Percentiles rank a stretch among this genome's conserved stretches.
Conservation (phyloP, 1,284 basidiomycete genomes). For the Cutaneotrichosporon sp. region DNA sequence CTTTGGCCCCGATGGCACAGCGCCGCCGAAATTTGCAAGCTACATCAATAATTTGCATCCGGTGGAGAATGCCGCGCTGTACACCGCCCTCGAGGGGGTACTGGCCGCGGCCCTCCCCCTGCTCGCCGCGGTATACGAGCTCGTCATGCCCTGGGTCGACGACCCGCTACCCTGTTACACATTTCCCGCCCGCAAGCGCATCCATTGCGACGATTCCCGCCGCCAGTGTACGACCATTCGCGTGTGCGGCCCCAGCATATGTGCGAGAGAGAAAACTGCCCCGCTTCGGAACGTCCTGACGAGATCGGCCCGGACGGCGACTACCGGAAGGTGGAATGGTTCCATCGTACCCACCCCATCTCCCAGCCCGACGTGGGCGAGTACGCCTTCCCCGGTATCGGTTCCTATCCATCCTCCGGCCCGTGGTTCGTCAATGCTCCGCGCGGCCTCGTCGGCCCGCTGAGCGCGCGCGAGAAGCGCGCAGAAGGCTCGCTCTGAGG, state of each 20-base stretch:
- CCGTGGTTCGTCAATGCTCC: no score
- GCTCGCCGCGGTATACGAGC: not conserved
- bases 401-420: no score
- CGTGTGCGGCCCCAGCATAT: not conserved
- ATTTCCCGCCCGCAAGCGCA: not conserved
- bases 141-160: not conserved
- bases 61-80: not conserved
- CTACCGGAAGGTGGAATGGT: no score
- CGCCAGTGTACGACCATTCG: not conserved
- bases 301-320: no score
- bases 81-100: not conserved
- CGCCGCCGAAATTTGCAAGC: not conserved
- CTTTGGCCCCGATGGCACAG: not conserved
- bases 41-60: constrained; percentile 17
- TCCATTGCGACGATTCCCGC: not conserved
- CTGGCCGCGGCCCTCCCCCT: not conserved
- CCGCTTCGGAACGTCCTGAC: not conserved
- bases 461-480: no score
- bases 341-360: no score
- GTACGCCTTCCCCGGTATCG: no score
- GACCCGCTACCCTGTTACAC: not conserved
- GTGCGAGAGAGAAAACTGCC: not conserved
- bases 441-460: no score
- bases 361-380: no score
- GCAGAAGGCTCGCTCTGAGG: no score